Percentiles rank a stretch among this genome's conserved stretches.
These are phyloP conservation scores for Vicia villosa DNA, from an alignment of 306 rosid species.

Conservation along the genomic window DNA sequence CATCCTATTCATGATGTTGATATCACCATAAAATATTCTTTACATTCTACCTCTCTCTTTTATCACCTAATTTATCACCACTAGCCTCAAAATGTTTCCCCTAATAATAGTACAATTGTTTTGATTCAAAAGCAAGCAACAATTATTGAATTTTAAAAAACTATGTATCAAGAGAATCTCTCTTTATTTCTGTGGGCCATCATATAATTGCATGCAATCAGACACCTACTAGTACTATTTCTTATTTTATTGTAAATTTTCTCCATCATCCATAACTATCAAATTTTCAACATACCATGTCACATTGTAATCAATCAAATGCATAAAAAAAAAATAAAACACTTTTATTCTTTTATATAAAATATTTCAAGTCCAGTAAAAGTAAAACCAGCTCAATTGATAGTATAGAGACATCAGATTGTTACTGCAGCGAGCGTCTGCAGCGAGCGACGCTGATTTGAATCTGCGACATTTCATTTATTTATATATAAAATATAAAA, in stretches of 20 bases:
- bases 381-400: no score
- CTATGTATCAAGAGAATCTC: constrained; percentile 31
- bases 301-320: not conserved
- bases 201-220: constrained; percentile 30
- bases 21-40: constrained; percentile 50
- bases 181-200: constrained; percentile 42
- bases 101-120: constrained; percentile 26
- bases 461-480: no score
- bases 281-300: constrained; percentile 28
- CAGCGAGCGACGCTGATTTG: no score
- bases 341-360: constrained; percentile 51
- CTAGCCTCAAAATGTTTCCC: constrained; percentile 17
- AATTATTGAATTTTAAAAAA: constrained; percentile 16
- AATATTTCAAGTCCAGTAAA: not conserved
- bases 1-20: constrained; percentile 38
- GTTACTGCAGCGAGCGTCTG: no score
- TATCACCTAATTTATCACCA: constrained; percentile 20
- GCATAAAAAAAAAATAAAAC: constrained; percentile 9
- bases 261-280: constrained; percentile 25
- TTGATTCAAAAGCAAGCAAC: constrained; percentile 48
- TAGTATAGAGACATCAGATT: no score
- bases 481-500: no score
- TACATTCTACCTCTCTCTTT: constrained; percentile 29
- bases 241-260: not conserved
- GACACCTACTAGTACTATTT: constrained; percentile 13